Evolutionary conservation across 1,284 basidiomycete genomes (phyloP), one percentile per base, ranked within the genome.

Genomic region (Pascua guehoae): DNA sequence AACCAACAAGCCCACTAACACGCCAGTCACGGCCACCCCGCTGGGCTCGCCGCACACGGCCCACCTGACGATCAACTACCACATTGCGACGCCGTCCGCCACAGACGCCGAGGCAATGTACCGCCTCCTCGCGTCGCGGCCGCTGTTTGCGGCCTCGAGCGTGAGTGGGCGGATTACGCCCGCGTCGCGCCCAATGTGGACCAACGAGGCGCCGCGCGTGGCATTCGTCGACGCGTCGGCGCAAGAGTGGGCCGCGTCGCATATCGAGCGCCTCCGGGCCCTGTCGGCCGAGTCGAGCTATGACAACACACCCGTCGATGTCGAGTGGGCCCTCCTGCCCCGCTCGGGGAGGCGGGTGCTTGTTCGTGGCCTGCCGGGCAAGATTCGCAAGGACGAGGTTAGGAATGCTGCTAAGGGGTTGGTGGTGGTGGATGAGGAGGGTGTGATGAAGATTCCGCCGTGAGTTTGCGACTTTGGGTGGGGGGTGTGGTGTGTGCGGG

Each of bases 1-100:
- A 32, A 32, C 24, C 7, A 7, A 32, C 24, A 32, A 32, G n/a
- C n/a, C n/a, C n/a, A n/a, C n/a, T 45, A 14, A 36, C n/a, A 49
- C 39, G 12, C 11, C 42, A 70, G 68, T 68, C 43, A 65, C 64
- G 5, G n/a, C 59, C 8, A 48, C 51, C 11, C 64, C 66, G 2
- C 53, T 65, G 15, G 66, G 67, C 16, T 45, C 61, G 40, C 51
- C 61, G 1, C 60, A 63, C 10, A 24, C 24, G 17, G 53, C 65
- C 2, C 52, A 58, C 7, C 39, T 70, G 17, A 53, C 53, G 7
- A 60, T 54, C 16, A 57, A 55, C n/a, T 61, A 59, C 53, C 68
- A 68, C 54, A 32, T 70, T 32, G 50, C 63, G 4, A 46, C 55
- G 1, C 51, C 48, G 4, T 51, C 57, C 8, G 42, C 51, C 9